These are phyloP conservation scores for Nemania abortiva DNA, from an alignment of 2,329 filamentous ascomycete species.

Conservation along the genomic window DNA sequence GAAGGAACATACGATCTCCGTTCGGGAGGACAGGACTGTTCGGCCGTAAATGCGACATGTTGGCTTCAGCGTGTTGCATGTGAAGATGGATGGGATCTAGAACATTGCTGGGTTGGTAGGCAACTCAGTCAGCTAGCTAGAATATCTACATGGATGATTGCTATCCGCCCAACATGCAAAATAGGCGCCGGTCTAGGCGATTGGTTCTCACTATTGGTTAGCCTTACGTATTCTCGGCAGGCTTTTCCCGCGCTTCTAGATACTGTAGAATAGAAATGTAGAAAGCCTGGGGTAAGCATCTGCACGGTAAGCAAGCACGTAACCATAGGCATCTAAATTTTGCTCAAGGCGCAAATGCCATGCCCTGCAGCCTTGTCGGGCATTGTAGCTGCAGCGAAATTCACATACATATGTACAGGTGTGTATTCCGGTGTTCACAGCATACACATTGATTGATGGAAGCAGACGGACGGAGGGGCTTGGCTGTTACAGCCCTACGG, in stretches of 20 bases:
- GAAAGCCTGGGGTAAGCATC: background rate
- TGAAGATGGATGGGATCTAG: background rate
- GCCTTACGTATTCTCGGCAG: background rate
- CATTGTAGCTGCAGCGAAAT: background rate
- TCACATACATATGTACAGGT: background rate
- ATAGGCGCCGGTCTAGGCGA: background rate
- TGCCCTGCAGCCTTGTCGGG: background rate
- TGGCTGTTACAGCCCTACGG: constrained; percentile 36
- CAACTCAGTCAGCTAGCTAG: background rate
- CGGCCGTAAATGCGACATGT: background rate
- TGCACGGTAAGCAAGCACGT: background rate
- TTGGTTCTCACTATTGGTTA: background rate
- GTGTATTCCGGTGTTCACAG: background rate
- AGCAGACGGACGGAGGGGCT: constrained; percentile 10
- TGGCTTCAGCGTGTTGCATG: background rate
- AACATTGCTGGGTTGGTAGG: background rate
- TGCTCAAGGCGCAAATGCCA: background rate
- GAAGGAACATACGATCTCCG: constrained; percentile 5
- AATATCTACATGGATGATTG: background rate
- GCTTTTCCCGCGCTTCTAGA: constrained; percentile 1
- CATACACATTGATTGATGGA: background rate
- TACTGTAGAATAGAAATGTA: background rate
- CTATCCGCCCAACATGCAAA: background rate
- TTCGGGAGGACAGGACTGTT: background rate
- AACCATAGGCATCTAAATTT: background rate